Evolutionary conservation across 2,329 filamentous ascomycete genomes (phyloP).

Genomic region (Pestalotiopsis sp.): DNA sequence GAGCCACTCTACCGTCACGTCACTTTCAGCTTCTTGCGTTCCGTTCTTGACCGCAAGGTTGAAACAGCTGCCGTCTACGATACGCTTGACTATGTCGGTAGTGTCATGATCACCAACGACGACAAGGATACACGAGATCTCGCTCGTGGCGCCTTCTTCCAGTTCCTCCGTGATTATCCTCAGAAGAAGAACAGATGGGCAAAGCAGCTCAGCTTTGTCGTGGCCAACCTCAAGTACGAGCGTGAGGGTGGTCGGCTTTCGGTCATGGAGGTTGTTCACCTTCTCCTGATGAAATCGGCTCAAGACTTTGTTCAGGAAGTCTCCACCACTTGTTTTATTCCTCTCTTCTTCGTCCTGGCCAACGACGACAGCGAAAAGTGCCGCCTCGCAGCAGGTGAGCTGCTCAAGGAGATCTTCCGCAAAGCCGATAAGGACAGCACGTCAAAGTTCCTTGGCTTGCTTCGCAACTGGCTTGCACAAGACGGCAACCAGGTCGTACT

Average conservation of each 20-base stretch:
- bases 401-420: constrained; percentile 80
- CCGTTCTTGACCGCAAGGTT: constrained; percentile 81
- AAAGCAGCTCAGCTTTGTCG: constrained; percentile 85
- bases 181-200: constrained; percentile 86
- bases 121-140: constrained; percentile 85
- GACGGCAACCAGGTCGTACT: constrained; percentile 70
- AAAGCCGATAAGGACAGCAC: constrained; percentile 73
- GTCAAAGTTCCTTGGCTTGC: constrained; percentile 67
- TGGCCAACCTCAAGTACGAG: constrained; percentile 88
- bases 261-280: constrained; percentile 87
- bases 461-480: constrained; percentile 76
- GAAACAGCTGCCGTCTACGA: constrained; percentile 90
- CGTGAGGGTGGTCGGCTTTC: constrained; percentile 86
- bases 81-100: constrained; percentile 82
- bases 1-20: constrained; percentile 90
- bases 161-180: constrained; percentile 92
- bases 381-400: constrained; percentile 73
- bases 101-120: constrained; percentile 95
- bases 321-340: constrained; percentile 78
- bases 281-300: constrained; percentile 82
- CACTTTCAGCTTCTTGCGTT: constrained; percentile 90
- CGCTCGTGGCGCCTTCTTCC: constrained; percentile 85
- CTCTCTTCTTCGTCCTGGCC: constrained; percentile 78
- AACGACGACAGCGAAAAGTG: constrained; percentile 90
- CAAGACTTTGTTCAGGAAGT: constrained; percentile 82